Conservation (phyloP, 257 asterid genomes). For the Datura wrightii region DNA sequence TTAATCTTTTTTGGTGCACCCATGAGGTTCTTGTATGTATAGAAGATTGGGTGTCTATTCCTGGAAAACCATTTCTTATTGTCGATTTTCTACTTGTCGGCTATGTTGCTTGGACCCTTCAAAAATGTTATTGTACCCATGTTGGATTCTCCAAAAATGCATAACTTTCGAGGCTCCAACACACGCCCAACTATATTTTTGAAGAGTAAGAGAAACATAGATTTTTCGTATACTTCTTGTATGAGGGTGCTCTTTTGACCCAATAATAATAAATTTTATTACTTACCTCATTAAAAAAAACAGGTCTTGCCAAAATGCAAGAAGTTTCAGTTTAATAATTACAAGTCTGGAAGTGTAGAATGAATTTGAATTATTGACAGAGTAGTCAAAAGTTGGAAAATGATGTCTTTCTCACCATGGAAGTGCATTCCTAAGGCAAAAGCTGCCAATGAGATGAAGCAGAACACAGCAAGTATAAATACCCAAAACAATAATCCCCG, state of each 20-base stretch:
- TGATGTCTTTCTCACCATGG: slow-evolving; percentile 57
- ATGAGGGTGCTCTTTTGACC: neutral
- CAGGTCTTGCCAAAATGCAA: neutral
- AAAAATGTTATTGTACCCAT: neutral
- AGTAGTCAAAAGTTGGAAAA: neutral
- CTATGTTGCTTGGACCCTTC: neutral
- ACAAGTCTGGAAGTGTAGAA: neutral
- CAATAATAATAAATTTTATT: neutral
- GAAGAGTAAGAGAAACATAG: neutral
- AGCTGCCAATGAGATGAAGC: slow-evolving; percentile 59
- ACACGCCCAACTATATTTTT: neutral
- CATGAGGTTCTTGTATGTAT: neutral
- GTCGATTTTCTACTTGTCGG: neutral
- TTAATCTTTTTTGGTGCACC: neutral
- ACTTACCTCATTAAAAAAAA: neutral
- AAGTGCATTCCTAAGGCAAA: slow-evolving; percentile 70
- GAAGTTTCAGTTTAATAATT: neutral
- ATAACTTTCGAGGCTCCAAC: neutral
- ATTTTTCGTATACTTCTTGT: neutral
- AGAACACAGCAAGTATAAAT: slow-evolving; percentile 58
- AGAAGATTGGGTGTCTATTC: neutral
- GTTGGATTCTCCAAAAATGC: neutral
- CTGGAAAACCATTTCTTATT: neutral
- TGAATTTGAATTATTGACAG: neutral
- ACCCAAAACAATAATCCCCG: slow-evolving; percentile 58